These are phyloP conservation scores for Rhododendron kiyosumense DNA, from an alignment of 148 eudicot species.

Conservation along the genomic window DNA sequence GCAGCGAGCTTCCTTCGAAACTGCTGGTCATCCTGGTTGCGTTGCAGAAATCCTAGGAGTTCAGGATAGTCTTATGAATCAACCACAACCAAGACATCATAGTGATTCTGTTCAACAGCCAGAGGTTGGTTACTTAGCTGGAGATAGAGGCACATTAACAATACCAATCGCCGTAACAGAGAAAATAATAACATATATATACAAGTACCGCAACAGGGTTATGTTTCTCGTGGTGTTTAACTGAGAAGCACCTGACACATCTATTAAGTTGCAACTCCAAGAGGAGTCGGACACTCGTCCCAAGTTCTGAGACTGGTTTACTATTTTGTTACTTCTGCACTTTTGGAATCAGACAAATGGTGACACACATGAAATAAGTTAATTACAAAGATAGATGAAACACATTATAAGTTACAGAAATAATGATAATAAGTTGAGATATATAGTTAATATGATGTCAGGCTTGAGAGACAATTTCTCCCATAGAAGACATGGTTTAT, in stretches of 20 bases:
- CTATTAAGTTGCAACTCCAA: neutral
- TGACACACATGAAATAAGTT: neutral
- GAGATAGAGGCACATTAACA: neutral
- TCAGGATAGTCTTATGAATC: slow-evolving; percentile 78
- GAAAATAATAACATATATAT: neutral
- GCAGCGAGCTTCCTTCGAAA: slow-evolving; percentile 80
- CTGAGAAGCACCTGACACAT: neutral
- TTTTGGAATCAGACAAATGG: neutral
- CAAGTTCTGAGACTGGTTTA: too few species aligned
- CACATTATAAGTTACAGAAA: neutral
- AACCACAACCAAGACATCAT: slow-evolving; percentile 88
- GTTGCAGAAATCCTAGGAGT: slow-evolving; percentile 56
- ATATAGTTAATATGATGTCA: neutral
- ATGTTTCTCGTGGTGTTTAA: neutral
- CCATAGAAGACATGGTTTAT: neutral
- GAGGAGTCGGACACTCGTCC: neutral
- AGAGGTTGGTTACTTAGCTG: neutral
- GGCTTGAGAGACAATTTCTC: too few species aligned
- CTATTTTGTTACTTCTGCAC: neutral
- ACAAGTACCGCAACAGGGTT: neutral
- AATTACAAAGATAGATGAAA: neutral
- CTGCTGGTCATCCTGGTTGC: slow-evolving; percentile 44
- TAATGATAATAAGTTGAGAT: neutral
- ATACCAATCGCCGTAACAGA: neutral
- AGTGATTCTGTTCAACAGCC: slow-evolving; percentile 64